phyloP scores from a whole-genome alignment of 164 flowering plant species.

The Litsea cubeba region DNA sequence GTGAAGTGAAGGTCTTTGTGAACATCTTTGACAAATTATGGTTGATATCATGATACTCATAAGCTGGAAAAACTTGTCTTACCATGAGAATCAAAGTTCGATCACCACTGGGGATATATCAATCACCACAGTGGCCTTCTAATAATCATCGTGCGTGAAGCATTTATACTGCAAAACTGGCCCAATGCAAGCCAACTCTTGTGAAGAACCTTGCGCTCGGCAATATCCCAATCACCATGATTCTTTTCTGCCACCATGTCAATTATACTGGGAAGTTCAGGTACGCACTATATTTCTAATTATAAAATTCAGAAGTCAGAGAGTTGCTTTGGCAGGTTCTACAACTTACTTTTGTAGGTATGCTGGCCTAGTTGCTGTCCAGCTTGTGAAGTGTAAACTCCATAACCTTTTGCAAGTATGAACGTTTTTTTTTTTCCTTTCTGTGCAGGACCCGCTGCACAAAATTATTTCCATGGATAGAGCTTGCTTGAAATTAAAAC shows the following conservation, averaged over 20 bases:
- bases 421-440: too few species aligned
- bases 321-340: background rate
- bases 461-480: background rate
- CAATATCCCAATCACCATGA: background rate
- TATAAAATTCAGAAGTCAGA: background rate
- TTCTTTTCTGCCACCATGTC: background rate
- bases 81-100: background rate
- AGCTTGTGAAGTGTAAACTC: background rate
- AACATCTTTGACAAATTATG: background rate
- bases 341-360: background rate
- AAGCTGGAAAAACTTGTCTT: background rate
- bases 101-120: background rate
- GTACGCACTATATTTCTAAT: background rate
- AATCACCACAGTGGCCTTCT: background rate
- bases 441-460: background rate
- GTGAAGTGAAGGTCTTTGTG: slow-evolving; percentile 44
- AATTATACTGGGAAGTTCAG: background rate
- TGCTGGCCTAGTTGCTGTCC: background rate
- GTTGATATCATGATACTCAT: background rate
- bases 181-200: background rate
- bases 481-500: background rate
- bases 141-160: background rate
- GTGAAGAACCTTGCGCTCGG: background rate
- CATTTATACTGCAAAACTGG: background rate
- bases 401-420: background rate